A percentile compares a stretch with the other conserved stretches of the same genome.
phyloP scores from a whole-genome alignment of 2,329 filamentous ascomycete genomes.

The Microsporum ferrugineum region DNA sequence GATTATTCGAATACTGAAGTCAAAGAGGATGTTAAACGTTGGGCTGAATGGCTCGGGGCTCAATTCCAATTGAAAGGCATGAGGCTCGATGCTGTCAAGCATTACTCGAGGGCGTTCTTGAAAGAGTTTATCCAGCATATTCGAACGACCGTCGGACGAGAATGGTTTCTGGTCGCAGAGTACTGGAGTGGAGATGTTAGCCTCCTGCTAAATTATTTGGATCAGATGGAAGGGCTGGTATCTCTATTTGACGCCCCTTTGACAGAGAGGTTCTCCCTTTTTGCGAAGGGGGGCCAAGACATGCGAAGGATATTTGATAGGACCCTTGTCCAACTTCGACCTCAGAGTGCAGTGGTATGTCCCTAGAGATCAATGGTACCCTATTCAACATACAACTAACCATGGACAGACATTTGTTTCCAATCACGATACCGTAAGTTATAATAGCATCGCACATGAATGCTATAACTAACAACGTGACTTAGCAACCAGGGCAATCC shows the following conservation, averaged over 20 bases:
- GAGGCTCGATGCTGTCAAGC: slow-evolving; percentile 61
- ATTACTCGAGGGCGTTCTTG: slow-evolving; percentile 58
- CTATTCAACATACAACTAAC: not conserved
- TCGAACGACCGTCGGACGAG: slow-evolving; percentile 39
- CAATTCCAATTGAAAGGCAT: slow-evolving; percentile 53
- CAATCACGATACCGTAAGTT: slow-evolving; percentile 55
- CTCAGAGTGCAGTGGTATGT: slow-evolving; percentile 47
- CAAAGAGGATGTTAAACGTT: slow-evolving; percentile 50
- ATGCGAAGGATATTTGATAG: slow-evolving; percentile 52
- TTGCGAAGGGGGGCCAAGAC: slow-evolving; percentile 49
- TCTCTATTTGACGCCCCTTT: slow-evolving; percentile 57
- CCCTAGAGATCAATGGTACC: not conserved
- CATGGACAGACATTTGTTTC: slow-evolving; percentile 49
- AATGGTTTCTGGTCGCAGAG: slow-evolving; percentile 57
- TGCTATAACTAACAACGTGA: slow-evolving; percentile 11
- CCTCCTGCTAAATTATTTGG: slow-evolving; percentile 47
- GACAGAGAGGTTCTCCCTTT: slow-evolving; percentile 53
- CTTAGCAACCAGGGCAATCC: slow-evolving; percentile 49
- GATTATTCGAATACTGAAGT: slow-evolving; percentile 56
- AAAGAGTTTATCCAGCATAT: slow-evolving; percentile 51
- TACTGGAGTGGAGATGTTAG: slow-evolving; percentile 53
- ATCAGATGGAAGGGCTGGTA: slow-evolving; percentile 47
- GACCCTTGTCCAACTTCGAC: slow-evolving; percentile 45
- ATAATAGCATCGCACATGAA: not conserved
- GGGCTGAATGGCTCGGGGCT: slow-evolving; percentile 56